Evolutionary conservation across 1,284 basidiomycete genomes (phyloP), one percentile per base, ranked within the genome.

Genomic region (Athelia sp.): DNA sequence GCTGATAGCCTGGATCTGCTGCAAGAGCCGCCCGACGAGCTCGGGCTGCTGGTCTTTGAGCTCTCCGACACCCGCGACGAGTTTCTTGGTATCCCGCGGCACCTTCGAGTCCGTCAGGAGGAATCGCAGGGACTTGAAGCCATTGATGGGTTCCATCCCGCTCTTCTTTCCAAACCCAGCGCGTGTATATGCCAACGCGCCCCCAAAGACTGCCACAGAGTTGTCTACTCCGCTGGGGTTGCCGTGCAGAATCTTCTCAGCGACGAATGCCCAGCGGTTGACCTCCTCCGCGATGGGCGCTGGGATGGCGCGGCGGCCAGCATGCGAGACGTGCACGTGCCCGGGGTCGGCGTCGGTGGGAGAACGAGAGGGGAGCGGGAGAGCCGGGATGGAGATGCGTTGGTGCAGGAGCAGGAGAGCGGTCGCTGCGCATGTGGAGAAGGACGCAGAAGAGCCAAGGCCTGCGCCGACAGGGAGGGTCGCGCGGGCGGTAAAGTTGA

Each of bases 391-490:
- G 35, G 62, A 66, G 56, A 90, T 79, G 52, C 82, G 82, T 46
- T 73, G 71, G 61, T 81, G 76, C 4, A 84, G 70, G n/a, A 95
- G 75, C 43, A 98, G 80, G 43, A 98, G 74, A 3, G 92, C 74
- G 0, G 90, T 85, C 3, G 93, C 85, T 36, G 91, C 74, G 64
- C 94, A 97, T 14, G 87, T 82, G 3, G 93, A 96, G 71, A 90
- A 97, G 6, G 97, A 94, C 1, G 97, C 97, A 19, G 93, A 98
- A 14, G 96, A 98, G 24, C 97, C 97, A 43, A 99, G 84, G 36
- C 97, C 97, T 8, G 97, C 97, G n/a, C 93, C 90, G 54, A 99
- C 89, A n/a, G 97, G 97, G 10, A 99, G 79, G n/a, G 93, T 90
- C 35, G 94, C 89, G 45, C 96, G 92, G 36, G 88, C 79, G 26